Evolutionary conservation across 805 yeast species (phyloP).

Genomic region (Spencermartinsiella europaea): DNA sequence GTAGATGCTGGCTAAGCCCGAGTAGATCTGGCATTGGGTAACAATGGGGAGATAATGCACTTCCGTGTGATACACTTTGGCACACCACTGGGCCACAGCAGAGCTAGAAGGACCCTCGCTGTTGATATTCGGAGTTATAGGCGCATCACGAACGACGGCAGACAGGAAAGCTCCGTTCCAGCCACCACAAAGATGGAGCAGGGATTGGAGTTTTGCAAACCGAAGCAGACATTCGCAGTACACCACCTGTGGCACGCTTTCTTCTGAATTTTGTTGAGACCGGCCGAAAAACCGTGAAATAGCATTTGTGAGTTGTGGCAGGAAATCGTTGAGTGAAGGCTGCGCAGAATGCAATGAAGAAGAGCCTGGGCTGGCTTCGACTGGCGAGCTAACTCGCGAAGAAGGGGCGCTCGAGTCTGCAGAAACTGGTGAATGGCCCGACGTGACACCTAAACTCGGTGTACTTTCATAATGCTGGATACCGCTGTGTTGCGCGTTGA

Average conservation of each 20-base stretch:
- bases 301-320: conserved; percentile 27
- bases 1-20: conserved; percentile 61
- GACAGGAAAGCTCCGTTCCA: conserved; percentile 40
- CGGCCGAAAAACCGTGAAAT: conserved; percentile 38
- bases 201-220: conserved; percentile 54
- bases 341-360: conserved; percentile 4
- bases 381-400: not conserved
- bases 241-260: conserved; percentile 76
- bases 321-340: conserved; percentile 20
- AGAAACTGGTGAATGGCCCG: not conserved
- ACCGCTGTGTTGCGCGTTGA: conserved; percentile 4
- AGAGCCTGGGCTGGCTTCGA: not conserved
- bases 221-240: conserved; percentile 69
- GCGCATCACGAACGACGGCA: conserved; percentile 40
- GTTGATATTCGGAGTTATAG: conserved; percentile 24
- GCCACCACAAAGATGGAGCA: conserved; percentile 45
- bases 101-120: conserved; percentile 25
- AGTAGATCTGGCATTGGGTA: conserved; percentile 59
- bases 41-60: conserved; percentile 41
- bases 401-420: conserved; percentile 1
- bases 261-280: conserved; percentile 57
- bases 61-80: conserved; percentile 42
- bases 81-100: conserved; percentile 48
- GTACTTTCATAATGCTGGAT: conserved; percentile 2
- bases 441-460: not conserved